A percentile compares a stretch with the other conserved stretches of the same genome.
Conservation (phyloP, 768 basidiomycete genomes). For the Termitomyces titanicus region DNA sequence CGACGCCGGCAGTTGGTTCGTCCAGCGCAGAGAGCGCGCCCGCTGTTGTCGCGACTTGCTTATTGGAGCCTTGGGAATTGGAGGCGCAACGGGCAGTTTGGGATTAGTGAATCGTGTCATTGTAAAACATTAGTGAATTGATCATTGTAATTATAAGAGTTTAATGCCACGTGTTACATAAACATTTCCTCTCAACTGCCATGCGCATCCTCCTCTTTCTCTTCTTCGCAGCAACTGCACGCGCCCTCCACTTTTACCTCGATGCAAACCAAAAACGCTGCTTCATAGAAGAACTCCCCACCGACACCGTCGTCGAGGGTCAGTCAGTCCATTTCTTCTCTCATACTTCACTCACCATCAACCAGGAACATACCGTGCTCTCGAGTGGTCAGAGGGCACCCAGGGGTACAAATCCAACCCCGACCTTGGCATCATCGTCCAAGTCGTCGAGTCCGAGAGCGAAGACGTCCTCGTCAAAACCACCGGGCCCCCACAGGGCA, state of each 20-base stretch:
- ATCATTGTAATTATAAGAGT: no score
- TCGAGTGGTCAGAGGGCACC: slow-evolving; percentile 81
- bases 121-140: neutral
- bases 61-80: slow-evolving; percentile 46
- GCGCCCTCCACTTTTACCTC: slow-evolving; percentile 95
- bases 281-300: slow-evolving; percentile 94
- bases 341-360: neutral
- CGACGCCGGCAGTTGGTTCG: slow-evolving; percentile 80
- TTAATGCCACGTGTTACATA: no score
- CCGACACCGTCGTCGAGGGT: slow-evolving; percentile 90
- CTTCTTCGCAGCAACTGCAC: slow-evolving; percentile 34
- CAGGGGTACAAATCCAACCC: slow-evolving; percentile 69
- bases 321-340: no score
- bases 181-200: neutral
- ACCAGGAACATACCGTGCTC: slow-evolving; percentile 75
- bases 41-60: slow-evolving; percentile 57
- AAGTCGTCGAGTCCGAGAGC: slow-evolving; percentile 86
- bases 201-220: slow-evolving; percentile 3
- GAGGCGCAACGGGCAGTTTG: slow-evolving; percentile 29
- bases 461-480: slow-evolving; percentile 83
- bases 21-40: slow-evolving; percentile 66
- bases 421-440: slow-evolving; percentile 84
- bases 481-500: slow-evolving; percentile 84
- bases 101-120: slow-evolving; percentile 23
- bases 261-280: slow-evolving; percentile 92